These are phyloP conservation scores for Triticum timopheevii DNA, from an alignment of 176 grass and related monocot species.

Conservation along the genomic window DNA sequence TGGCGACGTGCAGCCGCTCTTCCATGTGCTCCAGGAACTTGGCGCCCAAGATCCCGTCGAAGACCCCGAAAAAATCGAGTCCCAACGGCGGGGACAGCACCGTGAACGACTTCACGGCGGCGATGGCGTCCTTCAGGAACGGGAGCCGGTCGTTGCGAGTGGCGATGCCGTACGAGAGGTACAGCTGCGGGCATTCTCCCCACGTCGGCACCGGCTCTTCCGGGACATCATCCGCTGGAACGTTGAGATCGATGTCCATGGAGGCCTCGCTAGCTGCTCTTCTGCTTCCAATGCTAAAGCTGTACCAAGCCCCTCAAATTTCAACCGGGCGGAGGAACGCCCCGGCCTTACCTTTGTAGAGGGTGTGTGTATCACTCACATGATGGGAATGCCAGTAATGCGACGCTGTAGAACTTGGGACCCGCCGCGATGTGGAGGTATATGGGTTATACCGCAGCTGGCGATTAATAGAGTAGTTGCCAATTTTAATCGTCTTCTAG, in stretches of 20 bases:
- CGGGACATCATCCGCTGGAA: not conserved
- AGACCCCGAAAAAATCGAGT: not conserved
- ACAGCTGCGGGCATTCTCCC: not conserved
- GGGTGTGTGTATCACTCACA: not conserved
- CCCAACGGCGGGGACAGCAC: not conserved
- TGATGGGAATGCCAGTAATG: no score
- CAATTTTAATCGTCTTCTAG: no score
- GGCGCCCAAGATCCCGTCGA: not conserved
- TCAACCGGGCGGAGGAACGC: not conserved
- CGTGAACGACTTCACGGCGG: not conserved
- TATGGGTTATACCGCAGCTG: no score
- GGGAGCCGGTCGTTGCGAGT: not conserved
- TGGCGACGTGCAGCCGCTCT: not conserved
- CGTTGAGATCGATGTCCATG: not conserved
- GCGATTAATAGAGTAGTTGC: no score
- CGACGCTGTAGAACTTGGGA: no score
- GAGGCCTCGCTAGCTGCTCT: not conserved
- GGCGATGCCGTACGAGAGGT: constrained; percentile 15
- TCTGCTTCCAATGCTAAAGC: not conserved
- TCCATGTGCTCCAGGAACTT: not conserved
- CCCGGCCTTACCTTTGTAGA: not conserved
- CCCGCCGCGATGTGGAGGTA: no score
- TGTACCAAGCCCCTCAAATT: no score
- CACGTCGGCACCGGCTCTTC: not conserved
- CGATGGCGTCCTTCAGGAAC: not conserved